Conservation (phyloP, 225 moss, liverwort and hornwort genomes). For the Bryum argenteum region DNA sequence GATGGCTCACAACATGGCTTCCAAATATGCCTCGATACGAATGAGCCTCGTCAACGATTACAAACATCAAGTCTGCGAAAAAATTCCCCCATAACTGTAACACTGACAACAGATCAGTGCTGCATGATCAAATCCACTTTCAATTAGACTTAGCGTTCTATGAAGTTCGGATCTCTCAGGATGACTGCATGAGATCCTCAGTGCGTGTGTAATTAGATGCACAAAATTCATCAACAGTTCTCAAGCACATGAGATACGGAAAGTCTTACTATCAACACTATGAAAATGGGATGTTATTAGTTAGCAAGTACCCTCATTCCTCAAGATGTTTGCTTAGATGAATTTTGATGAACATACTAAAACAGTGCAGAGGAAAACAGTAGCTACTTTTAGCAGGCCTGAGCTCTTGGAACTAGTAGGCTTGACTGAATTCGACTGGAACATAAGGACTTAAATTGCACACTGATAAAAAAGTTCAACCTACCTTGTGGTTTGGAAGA, state of each 20-base stretch:
- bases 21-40: conserved; percentile 60
- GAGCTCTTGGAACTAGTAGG: not conserved
- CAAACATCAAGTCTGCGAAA: conserved; percentile 55
- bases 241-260: too few relatives aligned
- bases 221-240: not conserved
- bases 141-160: not conserved
- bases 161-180: not conserved
- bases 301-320: not conserved
- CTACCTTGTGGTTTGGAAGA: conserved; percentile 56
- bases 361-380: too few relatives aligned
- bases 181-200: too few relatives aligned
- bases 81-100: conserved; percentile 53
- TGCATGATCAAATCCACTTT: conserved; percentile 12
- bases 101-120: not conserved
- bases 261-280: too few relatives aligned
- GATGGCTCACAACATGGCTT: conserved; percentile 53
- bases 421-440: not conserved
- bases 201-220: not conserved
- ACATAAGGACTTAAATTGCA: not conserved
- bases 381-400: not conserved
- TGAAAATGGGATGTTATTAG: too few relatives aligned
- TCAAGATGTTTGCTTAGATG: not conserved
- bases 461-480: not conserved
- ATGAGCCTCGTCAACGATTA: conserved; percentile 55
- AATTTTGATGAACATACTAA: not conserved